A percentile compares a stretch with the other conserved stretches of the same genome.
Conservation (phyloP, 495 filamentous ascomycete species). For the Penicillium macrosclerotiorum region DNA sequence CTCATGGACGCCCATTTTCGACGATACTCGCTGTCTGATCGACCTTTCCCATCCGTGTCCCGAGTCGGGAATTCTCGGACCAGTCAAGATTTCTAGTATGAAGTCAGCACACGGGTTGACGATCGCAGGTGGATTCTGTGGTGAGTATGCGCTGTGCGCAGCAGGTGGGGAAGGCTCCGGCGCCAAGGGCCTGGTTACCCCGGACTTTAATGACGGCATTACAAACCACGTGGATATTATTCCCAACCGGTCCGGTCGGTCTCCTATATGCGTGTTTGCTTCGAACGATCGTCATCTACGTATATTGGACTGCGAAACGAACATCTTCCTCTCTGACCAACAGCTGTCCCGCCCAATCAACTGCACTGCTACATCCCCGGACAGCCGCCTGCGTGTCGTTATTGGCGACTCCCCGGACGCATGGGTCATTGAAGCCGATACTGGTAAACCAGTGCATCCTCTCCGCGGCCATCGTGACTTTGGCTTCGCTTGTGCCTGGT, state of each 20-base stretch:
- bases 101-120: conserved; percentile 64
- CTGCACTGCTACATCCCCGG: conserved; percentile 77
- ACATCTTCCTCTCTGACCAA: conserved; percentile 60
- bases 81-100: conserved; percentile 67
- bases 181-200: conserved; percentile 49
- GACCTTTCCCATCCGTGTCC: conserved; percentile 53
- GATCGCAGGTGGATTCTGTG: conserved; percentile 76
- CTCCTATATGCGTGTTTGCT: conserved; percentile 71
- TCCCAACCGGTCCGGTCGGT: conserved; percentile 54
- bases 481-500: conserved; percentile 90
- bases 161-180: conserved; percentile 60
- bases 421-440: conserved; percentile 63
- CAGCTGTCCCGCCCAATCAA: conserved; percentile 71
- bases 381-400: conserved; percentile 74
- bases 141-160: conserved; percentile 72
- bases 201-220: conserved; percentile 59
- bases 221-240: conserved; percentile 84
- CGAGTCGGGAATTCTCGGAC: conserved; percentile 36
- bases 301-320: conserved; percentile 67
- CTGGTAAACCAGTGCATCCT: conserved; percentile 51
- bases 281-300: conserved; percentile 81
- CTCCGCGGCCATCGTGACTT: conserved; percentile 75
- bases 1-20: conserved; percentile 40
- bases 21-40: conserved; percentile 53
- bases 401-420: conserved; percentile 64